Conservation (phyloP, 2,329 filamentous ascomycete species). For the Ophiostoma pallidulum region DNA sequence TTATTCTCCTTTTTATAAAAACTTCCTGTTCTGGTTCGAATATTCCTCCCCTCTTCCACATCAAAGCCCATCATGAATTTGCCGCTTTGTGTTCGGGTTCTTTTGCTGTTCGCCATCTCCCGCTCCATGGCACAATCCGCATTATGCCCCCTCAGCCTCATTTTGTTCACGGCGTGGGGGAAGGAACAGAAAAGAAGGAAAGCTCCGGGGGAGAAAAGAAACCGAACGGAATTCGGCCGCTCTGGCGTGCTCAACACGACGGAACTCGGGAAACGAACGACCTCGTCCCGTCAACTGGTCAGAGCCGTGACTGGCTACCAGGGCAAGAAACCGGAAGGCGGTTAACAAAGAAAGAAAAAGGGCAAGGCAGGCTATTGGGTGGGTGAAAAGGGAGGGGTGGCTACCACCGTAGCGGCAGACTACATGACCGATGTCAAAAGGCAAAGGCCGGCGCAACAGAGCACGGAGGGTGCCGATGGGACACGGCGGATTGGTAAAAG, state of each 20-base stretch:
- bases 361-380: no score
- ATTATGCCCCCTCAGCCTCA: not conserved
- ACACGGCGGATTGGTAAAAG: no score
- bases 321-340: no score
- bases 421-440: slow-evolving; percentile 5
- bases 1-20: not conserved
- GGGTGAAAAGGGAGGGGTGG: no score
- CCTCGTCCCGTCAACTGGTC: no score
- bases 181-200: not conserved
- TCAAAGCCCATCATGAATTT: no score
- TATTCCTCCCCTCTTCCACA: not conserved
- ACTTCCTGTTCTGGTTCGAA: not conserved
- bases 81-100: no score
- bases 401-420: not conserved
- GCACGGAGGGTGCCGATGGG: not conserved
- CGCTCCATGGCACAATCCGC: slow-evolving; percentile 2
- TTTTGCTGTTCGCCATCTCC: not conserved
- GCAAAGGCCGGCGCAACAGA: not conserved
- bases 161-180: slow-evolving; percentile 1
- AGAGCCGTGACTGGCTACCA: no score
- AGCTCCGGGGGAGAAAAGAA: not conserved
- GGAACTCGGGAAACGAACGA: no score
- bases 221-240: not conserved
- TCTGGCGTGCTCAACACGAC: no score
- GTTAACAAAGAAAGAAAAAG: not conserved